phyloP scores from a whole-genome alignment of 2,329 filamentous ascomycete genomes.

The Ceratocystis cubensis region DNA sequence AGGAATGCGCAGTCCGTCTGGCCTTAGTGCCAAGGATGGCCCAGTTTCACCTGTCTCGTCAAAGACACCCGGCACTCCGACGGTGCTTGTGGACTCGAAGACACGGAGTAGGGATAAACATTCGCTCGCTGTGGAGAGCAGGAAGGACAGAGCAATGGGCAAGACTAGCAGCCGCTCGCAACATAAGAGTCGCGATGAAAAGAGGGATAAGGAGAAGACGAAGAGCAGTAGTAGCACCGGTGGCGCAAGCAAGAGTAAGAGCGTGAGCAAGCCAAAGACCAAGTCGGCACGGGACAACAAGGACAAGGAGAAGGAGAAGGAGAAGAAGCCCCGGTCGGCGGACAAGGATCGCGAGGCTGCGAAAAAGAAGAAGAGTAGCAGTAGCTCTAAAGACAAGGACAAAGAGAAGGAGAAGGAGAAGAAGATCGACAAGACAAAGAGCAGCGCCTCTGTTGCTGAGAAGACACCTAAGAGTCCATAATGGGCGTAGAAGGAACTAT shows the following conservation, averaged over 20 bases:
- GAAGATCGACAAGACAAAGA: background rate
- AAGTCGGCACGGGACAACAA: constrained; percentile 5
- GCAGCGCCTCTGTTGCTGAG: background rate
- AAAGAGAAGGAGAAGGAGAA: background rate
- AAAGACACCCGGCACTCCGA: background rate
- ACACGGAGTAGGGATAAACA: background rate
- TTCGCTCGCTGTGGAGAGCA: background rate
- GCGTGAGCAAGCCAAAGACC: background rate
- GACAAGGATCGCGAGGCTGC: background rate
- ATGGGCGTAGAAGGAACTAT: background rate
- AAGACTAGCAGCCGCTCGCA: background rate
- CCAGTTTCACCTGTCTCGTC: background rate
- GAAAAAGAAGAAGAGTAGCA: constrained; percentile 6
- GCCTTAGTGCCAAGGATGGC: background rate
- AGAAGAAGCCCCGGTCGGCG: constrained; percentile 17
- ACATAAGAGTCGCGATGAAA: background rate
- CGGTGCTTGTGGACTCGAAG: background rate
- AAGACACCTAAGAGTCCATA: background rate
- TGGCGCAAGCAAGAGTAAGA: background rate
- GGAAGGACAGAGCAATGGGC: background rate
- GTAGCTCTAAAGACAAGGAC: background rate
- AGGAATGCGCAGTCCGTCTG: constrained; percentile 17
- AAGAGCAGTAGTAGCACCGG: background rate
- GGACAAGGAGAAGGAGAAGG: constrained; percentile 13
- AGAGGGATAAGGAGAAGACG: background rate